Conservation (phyloP, 768 basidiomycete genomes). For the Harrya chromipes region DNA sequence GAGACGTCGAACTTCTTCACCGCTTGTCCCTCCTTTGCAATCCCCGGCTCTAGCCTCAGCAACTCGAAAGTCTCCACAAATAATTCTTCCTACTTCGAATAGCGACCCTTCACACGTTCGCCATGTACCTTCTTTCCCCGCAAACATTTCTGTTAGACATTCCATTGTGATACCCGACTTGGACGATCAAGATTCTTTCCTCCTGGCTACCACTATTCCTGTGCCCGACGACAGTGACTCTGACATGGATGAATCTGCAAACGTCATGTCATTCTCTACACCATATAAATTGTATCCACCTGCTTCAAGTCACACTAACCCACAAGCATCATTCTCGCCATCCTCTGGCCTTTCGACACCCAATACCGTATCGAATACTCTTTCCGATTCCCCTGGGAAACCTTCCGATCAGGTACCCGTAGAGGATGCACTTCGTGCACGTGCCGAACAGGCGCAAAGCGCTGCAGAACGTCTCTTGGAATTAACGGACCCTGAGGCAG, state of each 20-base stretch:
- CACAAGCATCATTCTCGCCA: conserved; percentile 50
- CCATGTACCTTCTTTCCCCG: conserved; percentile 4
- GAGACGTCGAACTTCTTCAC: conserved; percentile 49
- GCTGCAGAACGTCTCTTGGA: conserved; percentile 87
- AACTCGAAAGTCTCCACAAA: conserved; percentile 39
- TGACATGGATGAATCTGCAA: conserved; percentile 53
- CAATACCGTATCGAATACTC: conserved; percentile 52
- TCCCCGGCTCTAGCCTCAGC: conserved; percentile 33
- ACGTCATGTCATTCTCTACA: conserved; percentile 71
- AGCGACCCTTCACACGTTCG: conserved; percentile 26
- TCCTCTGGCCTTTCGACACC: conserved; percentile 49
- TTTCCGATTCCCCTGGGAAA: conserved; percentile 52
- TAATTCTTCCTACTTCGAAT: conserved; percentile 35
- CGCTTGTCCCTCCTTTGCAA: conserved; percentile 34
- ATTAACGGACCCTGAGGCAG: conserved; percentile 77
- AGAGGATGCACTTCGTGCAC: conserved; percentile 82
- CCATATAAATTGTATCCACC: conserved; percentile 54
- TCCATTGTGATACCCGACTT: conserved; percentile 44
- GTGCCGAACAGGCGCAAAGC: conserved; percentile 92
- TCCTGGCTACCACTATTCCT: conserved; percentile 71
- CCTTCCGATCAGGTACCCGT: conserved; percentile 50
- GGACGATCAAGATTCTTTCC: conserved; percentile 56
- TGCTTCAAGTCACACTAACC: conserved; percentile 37
- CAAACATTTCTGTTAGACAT: conserved; percentile 39
- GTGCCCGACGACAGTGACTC: conserved; percentile 74